These are phyloP conservation scores for Beverwykella pulmonaria DNA, from an alignment of 495 filamentous ascomycete species.

Conservation along the genomic window DNA sequence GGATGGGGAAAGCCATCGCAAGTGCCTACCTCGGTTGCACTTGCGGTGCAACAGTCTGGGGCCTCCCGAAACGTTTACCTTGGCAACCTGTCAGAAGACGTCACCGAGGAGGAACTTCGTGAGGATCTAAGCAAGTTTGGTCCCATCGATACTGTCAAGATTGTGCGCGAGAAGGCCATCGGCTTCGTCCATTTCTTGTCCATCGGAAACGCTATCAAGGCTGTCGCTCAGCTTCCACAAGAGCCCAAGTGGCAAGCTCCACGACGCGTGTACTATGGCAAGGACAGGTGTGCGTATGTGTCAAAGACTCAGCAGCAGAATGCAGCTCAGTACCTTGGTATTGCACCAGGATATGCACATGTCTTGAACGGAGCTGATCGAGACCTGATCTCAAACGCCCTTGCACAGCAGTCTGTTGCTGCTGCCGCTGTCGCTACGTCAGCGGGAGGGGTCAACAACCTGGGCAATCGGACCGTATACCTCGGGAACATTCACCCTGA, in stretches of 20 bases:
- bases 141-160: slow-evolving; percentile 94
- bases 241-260: slow-evolving; percentile 96
- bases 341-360: slow-evolving; percentile 95
- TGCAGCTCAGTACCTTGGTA: slow-evolving; percentile 95
- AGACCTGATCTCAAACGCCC: slow-evolving; percentile 90
- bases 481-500: slow-evolving; percentile 98
- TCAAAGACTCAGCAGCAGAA: slow-evolving; percentile 99
- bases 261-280: slow-evolving; percentile 95
- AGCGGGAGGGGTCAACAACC: slow-evolving; percentile 93
- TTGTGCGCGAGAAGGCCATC: slow-evolving; percentile 97
- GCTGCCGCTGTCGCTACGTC: slow-evolving; percentile 95
- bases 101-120: slow-evolving; percentile 85
- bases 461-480: slow-evolving; percentile 97
- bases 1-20: slow-evolving; percentile 99
- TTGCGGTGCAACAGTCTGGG: slow-evolving; percentile 95
- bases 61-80: slow-evolving; percentile 98
- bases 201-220: slow-evolving; percentile 97
- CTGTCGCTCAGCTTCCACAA: slow-evolving; percentile 94
- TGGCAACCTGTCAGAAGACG: slow-evolving; percentile 88
- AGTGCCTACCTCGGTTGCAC: slow-evolving; percentile 93
- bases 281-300: slow-evolving; percentile 96
- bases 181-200: slow-evolving; percentile 98
- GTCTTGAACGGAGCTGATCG: slow-evolving; percentile 94
- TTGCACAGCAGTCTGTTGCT: slow-evolving; percentile 96
- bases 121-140: slow-evolving; percentile 97